Conservation (phyloP, 768 basidiomycete genomes). For the Coprinopsis marcescibilis region DNA sequence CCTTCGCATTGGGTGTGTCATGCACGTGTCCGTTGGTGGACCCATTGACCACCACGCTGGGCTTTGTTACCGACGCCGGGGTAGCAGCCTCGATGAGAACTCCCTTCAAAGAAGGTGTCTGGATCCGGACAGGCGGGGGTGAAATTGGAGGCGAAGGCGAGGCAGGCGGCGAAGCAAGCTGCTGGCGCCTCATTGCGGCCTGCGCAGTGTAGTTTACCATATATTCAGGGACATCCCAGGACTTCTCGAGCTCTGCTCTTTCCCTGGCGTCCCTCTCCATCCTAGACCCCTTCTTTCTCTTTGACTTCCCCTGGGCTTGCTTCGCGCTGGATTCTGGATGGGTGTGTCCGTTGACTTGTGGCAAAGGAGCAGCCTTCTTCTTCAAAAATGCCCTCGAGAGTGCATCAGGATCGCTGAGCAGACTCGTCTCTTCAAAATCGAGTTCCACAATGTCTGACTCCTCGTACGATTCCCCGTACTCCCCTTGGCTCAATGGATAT, state of each 20-base stretch:
- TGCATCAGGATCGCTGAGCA: slow-evolving; percentile 60
- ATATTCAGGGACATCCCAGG: slow-evolving; percentile 51
- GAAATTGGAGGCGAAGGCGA: slow-evolving; percentile 21
- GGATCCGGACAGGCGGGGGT: slow-evolving; percentile 6
- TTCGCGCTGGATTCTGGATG: slow-evolving; percentile 22
- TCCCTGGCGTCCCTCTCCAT: slow-evolving; percentile 27
- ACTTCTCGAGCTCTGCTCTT: slow-evolving; percentile 49
- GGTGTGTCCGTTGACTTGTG: neutral
- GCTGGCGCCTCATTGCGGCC: slow-evolving; percentile 6
- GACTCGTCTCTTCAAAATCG: slow-evolving; percentile 68
- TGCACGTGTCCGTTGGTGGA: slow-evolving; percentile 8
- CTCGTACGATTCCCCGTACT: slow-evolving; percentile 30
- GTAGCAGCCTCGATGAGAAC: neutral
- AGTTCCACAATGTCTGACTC: slow-evolving; percentile 68
- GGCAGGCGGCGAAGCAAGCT: slow-evolving; percentile 14
- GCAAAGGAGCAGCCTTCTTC: no score
- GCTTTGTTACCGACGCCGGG: neutral
- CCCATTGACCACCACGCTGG: slow-evolving; percentile 18
- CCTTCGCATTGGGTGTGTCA: slow-evolving; percentile 18
- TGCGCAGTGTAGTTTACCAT: slow-evolving; percentile 9
- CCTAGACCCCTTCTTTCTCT: neutral
- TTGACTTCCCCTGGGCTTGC: slow-evolving; percentile 1
- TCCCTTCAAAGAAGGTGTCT: slow-evolving; percentile 1
- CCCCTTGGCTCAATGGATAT: slow-evolving; percentile 39
- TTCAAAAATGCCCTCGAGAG: slow-evolving; percentile 38